These are phyloP conservation scores for Colletotrichum spaethianum DNA, from an alignment of 2,329 filamentous ascomycete genomes.

Conservation along the genomic window DNA sequence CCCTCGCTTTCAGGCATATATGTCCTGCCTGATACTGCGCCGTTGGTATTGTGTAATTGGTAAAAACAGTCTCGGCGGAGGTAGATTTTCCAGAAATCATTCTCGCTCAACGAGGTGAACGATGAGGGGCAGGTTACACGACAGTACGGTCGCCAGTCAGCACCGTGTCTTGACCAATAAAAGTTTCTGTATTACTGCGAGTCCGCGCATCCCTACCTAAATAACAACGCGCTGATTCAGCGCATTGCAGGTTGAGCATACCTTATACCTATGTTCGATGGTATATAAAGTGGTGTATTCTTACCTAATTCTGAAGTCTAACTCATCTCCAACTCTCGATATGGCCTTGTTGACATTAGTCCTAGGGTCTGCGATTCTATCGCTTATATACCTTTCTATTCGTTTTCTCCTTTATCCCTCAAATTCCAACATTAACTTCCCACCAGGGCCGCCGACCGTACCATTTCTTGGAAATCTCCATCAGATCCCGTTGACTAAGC, in stretches of 20 bases:
- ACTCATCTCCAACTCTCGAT: not conserved
- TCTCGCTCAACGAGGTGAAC: not conserved
- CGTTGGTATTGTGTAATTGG: not conserved
- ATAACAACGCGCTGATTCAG: not conserved
- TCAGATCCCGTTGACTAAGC: constrained; percentile 45
- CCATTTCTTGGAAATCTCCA: constrained; percentile 47
- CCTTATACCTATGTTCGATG: too few species aligned
- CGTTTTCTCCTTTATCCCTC: not conserved
- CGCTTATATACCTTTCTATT: not conserved
- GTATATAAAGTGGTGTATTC: not conserved
- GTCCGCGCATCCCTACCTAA: not conserved
- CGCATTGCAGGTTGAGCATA: not conserved
- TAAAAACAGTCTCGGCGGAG: too few species aligned
- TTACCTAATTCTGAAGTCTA: not conserved
- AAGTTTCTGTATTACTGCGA: not conserved
- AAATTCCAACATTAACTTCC: constrained; percentile 32
- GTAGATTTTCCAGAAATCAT: not conserved
- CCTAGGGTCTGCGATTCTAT: not conserved
- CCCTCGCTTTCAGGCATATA: not conserved
- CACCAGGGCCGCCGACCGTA: constrained; percentile 43
- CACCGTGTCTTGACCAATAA: not conserved
- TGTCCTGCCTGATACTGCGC: not conserved
- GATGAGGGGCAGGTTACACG: not conserved
- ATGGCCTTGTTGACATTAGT: not conserved
- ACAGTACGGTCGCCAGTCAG: not conserved